phyloP scores from a whole-genome alignment of 345 rosid species.

The Corchorus capsularis region DNA sequence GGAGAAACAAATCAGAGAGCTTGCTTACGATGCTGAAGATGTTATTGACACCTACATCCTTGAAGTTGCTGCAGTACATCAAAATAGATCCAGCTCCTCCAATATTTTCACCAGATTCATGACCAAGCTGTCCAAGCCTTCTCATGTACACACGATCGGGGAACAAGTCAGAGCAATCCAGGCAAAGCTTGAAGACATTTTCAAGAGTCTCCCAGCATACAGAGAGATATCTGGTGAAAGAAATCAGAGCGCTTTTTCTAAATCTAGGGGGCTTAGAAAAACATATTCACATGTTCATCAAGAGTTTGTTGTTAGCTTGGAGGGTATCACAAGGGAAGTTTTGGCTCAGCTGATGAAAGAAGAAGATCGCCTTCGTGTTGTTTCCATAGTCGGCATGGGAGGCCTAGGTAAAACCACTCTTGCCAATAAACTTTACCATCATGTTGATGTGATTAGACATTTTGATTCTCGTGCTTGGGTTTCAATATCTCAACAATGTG shows the following conservation, averaged over 20 bases:
- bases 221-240: background rate
- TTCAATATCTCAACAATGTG: too few relatives aligned
- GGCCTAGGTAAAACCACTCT: too few relatives aligned
- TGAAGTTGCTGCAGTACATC: background rate
- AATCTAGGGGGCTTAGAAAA: slow-evolving; percentile 4
- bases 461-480: too few relatives aligned
- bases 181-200: background rate
- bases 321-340: background rate
- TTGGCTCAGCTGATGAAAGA: background rate
- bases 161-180: too few relatives aligned
- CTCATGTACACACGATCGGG: background rate
- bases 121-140: too few relatives aligned
- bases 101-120: too few relatives aligned
- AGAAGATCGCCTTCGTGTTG: background rate
- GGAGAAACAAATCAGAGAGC: slow-evolving; percentile 13
- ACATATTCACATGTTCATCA: slow-evolving; percentile 1
- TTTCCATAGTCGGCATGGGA: too few relatives aligned
- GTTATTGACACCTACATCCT: slow-evolving; percentile 10
- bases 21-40: slow-evolving; percentile 29
- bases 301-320: background rate
- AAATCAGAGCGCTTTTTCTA: too few relatives aligned
- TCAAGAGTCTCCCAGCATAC: background rate
- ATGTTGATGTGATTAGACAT: too few relatives aligned
- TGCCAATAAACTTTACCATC: too few relatives aligned
- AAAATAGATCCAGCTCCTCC: background rate